Percentiles rank a stretch among this genome's conserved stretches.
Conservation (phyloP, 805 yeast genomes). For the Yarrowia divulgata region DNA sequence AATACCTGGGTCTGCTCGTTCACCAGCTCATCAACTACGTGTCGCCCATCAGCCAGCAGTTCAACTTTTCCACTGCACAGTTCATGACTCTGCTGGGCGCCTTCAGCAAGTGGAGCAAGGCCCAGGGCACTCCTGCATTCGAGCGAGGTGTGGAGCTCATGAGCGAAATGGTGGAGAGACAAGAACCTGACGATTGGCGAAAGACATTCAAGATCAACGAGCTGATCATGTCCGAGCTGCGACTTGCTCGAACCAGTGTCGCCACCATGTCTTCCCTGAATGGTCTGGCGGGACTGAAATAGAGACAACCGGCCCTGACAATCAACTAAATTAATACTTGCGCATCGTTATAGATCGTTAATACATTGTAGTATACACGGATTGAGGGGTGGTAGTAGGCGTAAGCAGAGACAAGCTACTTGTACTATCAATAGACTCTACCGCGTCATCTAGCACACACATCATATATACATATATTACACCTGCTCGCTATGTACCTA, state of each 20-base stretch:
- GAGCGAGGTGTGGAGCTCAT: slow-evolving; percentile 10
- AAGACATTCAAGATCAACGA: slow-evolving; percentile 12
- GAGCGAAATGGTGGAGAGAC: slow-evolving; percentile 12
- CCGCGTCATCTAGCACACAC: neutral
- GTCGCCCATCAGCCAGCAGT: slow-evolving; percentile 9
- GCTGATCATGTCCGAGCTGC: slow-evolving; percentile 21
- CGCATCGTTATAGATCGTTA: neutral
- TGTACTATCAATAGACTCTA: no score
- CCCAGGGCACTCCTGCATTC: slow-evolving; percentile 17
- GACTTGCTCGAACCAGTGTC: slow-evolving; percentile 7
- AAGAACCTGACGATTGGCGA: slow-evolving; percentile 17
- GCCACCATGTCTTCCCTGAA: slow-evolving; percentile 20
- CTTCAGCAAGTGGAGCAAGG: slow-evolving; percentile 29
- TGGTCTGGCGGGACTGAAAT: neutral
- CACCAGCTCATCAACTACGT: slow-evolving; percentile 34
- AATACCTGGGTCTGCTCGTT: slow-evolving; percentile 43
- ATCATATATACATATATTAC: slow-evolving; percentile 13
- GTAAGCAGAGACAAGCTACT: no score
- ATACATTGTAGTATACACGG: slow-evolving; percentile 9
- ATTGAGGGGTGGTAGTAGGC: no score
- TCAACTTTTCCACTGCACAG: slow-evolving; percentile 15
- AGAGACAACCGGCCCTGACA: neutral
- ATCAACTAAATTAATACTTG: slow-evolving; percentile 1
- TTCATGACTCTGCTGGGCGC: slow-evolving; percentile 26
- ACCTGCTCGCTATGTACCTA: neutral